A percentile compares a stretch with the other conserved stretches of the same genome.
phyloP scores from a whole-genome alignment of 306 rosid species.

The Canavalia ensiformis region DNA sequence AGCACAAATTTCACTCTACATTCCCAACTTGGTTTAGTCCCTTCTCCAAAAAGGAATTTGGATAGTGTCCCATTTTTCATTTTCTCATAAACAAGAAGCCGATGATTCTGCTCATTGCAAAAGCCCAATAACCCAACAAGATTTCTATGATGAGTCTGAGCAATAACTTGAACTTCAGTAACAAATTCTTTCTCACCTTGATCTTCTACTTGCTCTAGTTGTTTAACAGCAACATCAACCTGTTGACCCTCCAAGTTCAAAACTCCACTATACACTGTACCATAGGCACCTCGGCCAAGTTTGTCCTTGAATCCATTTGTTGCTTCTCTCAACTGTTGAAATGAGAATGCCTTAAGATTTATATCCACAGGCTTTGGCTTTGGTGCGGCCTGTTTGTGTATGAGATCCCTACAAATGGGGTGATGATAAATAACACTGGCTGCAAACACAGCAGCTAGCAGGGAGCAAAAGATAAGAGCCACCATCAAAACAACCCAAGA shows the following conservation, averaged over 20 bases:
- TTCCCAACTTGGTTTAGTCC: constrained; percentile 48
- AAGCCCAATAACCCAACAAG: constrained; percentile 50
- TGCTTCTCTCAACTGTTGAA: constrained; percentile 51
- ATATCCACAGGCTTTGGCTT: constrained; percentile 50
- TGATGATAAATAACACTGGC: constrained; percentile 43
- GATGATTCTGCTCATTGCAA: constrained; percentile 47
- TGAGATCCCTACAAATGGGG: constrained; percentile 28
- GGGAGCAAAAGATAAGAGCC: constrained; percentile 37
- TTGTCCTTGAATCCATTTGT: constrained; percentile 46
- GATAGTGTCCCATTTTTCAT: constrained; percentile 50
- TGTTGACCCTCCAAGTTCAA: constrained; percentile 46
- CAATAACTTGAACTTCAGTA: constrained; percentile 56
- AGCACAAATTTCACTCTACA: constrained; percentile 43
- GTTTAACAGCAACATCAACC: constrained; percentile 54
- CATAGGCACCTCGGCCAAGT: constrained; percentile 52
- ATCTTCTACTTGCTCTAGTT: constrained; percentile 41
- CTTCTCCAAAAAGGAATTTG: constrained; percentile 43
- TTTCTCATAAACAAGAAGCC: constrained; percentile 53
- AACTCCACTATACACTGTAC: constrained; percentile 43
- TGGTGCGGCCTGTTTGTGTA: neutral
- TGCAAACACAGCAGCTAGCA: constrained; percentile 47
- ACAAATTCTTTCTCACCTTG: constrained; percentile 51
- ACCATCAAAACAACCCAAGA: constrained; percentile 40
- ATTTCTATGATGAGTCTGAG: constrained; percentile 50
- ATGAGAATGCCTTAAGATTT: constrained; percentile 51